Evolutionary conservation across 73 alveolate genomes (phyloP), one percentile per base, ranked within the genome.

Genomic region (Stentor coeruleus): DNA sequence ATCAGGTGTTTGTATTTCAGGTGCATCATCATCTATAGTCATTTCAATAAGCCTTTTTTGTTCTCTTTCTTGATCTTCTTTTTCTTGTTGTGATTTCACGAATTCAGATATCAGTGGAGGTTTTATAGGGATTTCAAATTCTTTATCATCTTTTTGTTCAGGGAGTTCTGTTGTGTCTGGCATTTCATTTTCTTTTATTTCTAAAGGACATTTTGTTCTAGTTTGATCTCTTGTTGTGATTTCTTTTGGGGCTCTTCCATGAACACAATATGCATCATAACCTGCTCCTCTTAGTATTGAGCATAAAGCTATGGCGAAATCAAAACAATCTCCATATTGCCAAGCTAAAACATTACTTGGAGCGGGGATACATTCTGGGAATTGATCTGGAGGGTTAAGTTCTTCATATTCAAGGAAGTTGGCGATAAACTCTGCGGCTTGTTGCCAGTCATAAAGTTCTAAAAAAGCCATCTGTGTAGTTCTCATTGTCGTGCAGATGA

Each of bases 251-350:
- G 98, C 97, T 38, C 90, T 91, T 26, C 98, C 98, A 84, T 94
- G 91, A 30, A 94, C 96, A 39, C 95, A 91, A 84, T 94, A 94
- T n/a, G 98, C n/a, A n/a, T n/a, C n/a, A n/a, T n/a, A n/a, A n/a
- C n/a, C n/a, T n/a, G n/a, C n/a, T n/a, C n/a, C n/a, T n/a, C n/a
- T n/a, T n/a, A n/a, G n/a, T n/a, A n/a, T n/a, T n/a, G n/a, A n/a
- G n/a, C n/a, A n/a, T n/a, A n/a, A n/a, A n/a, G n/a, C n/a, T n/a
- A n/a, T n/a, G n/a, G n/a, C n/a, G n/a, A n/a, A n/a, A n/a, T n/a
- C n/a, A n/a, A n/a, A n/a, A n/a, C n/a, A n/a, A n/a, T n/a, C n/a
- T n/a, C n/a, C n/a, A n/a, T n/a, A n/a, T n/a, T n/a, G n/a, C n/a
- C n/a, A n/a, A n/a, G n/a, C n/a, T n/a, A n/a, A n/a, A n/a, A n/a